These are phyloP conservation scores for Colletotrichum falcatum DNA, from an alignment of 2,329 filamentous ascomycete genomes.

Conservation along the genomic window DNA sequence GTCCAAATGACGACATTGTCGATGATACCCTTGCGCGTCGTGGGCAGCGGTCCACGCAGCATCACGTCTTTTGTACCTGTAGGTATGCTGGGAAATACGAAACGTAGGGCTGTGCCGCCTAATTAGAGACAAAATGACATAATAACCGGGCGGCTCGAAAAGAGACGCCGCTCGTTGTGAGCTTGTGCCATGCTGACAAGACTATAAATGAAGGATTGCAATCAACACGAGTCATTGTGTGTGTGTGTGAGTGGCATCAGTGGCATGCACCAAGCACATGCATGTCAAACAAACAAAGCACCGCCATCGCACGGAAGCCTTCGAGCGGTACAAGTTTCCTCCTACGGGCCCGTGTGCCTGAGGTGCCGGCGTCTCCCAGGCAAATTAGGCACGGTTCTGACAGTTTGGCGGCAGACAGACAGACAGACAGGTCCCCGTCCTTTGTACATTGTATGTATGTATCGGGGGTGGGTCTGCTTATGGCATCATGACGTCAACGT, in stretches of 20 bases:
- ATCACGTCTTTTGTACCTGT: conserved; percentile 16
- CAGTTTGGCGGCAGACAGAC: background rate
- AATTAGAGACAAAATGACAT: conserved; percentile 31
- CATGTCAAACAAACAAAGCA: conserved; percentile 30
- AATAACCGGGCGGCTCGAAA: background rate
- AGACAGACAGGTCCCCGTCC: too few species aligned
- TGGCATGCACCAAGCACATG: conserved; percentile 22
- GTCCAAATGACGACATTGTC: conserved; percentile 38
- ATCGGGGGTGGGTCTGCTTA: conserved; percentile 7
- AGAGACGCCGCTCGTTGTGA: conserved; percentile 1
- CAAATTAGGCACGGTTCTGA: conserved; percentile 17
- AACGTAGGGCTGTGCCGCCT: conserved; percentile 9
- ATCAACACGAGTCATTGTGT: conserved; percentile 24
- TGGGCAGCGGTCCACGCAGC: background rate
- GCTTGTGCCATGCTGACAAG: conserved; percentile 6
- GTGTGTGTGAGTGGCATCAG: background rate
- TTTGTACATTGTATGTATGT: too few species aligned
- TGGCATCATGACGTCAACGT: conserved; percentile 32
- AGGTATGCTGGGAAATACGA: background rate
- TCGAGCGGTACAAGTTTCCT: conserved; percentile 1
- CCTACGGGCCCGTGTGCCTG: background rate
- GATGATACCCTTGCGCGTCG: conserved; percentile 26
- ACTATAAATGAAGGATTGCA: conserved; percentile 1
- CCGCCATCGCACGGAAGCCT: conserved; percentile 5
- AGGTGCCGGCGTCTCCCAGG: background rate